Evolutionary conservation across 2,329 filamentous ascomycete genomes (phyloP).

Genomic region (Exophiala sp.): DNA sequence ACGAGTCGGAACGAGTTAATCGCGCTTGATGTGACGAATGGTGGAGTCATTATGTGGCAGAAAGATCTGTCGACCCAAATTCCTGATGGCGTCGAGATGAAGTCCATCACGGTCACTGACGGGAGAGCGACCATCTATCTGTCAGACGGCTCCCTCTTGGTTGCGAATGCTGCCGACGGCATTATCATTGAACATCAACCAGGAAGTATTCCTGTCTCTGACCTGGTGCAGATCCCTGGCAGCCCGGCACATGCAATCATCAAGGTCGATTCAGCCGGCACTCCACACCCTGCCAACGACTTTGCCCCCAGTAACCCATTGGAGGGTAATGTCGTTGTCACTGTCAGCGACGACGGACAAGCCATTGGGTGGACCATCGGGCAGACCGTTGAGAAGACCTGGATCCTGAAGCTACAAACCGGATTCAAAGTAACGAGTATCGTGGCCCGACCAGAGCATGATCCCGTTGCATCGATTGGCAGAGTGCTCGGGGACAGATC

Average conservation of each 20-base stretch:
- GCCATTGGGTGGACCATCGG: constrained; percentile 42
- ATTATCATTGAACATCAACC: constrained; percentile 33
- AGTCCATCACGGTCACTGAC: constrained; percentile 63
- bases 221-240: constrained; percentile 23
- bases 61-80: constrained; percentile 58
- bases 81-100: constrained; percentile 56
- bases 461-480: constrained; percentile 91
- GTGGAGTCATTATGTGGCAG: constrained; percentile 74
- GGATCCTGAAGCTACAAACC: constrained; percentile 67
- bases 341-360: constrained; percentile 39
- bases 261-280: constrained; percentile 37
- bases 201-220: constrained; percentile 18
- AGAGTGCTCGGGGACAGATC: constrained; percentile 85
- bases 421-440: constrained; percentile 67
- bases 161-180: constrained; percentile 45
- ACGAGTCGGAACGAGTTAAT: constrained; percentile 76
- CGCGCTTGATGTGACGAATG: constrained; percentile 71
- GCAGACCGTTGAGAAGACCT: constrained; percentile 49
- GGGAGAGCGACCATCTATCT: constrained; percentile 58
- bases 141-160: constrained; percentile 59
- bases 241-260: constrained; percentile 29
- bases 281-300: constrained; percentile 31
- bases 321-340: constrained; percentile 39
- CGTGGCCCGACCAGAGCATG: constrained; percentile 66
- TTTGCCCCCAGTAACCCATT: constrained; percentile 28